phyloP scores from a whole-genome alignment of 768 basidiomycete genomes.

The Termitomyces heimii region DNA sequence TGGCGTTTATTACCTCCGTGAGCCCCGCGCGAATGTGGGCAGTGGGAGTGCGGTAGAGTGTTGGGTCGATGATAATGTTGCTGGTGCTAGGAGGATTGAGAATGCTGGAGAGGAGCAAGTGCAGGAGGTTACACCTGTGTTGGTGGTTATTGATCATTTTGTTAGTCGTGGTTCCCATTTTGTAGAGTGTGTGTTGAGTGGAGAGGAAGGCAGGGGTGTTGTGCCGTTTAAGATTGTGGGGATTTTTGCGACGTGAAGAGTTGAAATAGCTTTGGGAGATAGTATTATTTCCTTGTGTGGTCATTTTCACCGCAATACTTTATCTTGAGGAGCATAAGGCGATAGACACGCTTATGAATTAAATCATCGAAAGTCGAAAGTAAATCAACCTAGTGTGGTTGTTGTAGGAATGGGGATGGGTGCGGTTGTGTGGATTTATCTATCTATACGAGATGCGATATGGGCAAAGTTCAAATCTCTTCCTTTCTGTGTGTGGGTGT shows the following conservation, averaged over 20 bases:
- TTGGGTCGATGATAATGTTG: slow-evolving; percentile 97
- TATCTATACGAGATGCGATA: too few species aligned
- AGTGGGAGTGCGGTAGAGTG: slow-evolving; percentile 76
- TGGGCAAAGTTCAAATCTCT: too few species aligned
- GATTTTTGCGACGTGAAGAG: slow-evolving; percentile 65
- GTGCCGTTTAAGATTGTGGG: slow-evolving; percentile 89
- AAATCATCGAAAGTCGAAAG: too few species aligned
- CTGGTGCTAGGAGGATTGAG: slow-evolving; percentile 68
- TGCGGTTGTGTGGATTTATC: too few species aligned
- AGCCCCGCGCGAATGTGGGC: slow-evolving; percentile 51
- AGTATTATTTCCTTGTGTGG: too few species aligned
- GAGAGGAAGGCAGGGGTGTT: slow-evolving; percentile 79
- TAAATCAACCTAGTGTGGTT: too few species aligned
- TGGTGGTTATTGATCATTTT: slow-evolving; percentile 80
- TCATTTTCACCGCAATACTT: too few species aligned
- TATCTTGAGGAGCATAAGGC: too few species aligned
- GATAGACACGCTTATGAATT: too few species aligned
- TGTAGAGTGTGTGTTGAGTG: slow-evolving; percentile 84
- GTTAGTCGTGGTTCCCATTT: slow-evolving; percentile 89
- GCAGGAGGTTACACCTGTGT: slow-evolving; percentile 51
- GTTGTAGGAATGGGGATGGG: too few species aligned
- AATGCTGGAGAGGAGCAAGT: slow-evolving; percentile 63
- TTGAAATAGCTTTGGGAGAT: too few species aligned
- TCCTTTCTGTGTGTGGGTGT: too few species aligned
- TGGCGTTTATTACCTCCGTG: slow-evolving; percentile 83